These are phyloP conservation scores for Sugiyamaella mastotermitis DNA, from an alignment of 805 yeast genomes.

Conservation along the genomic window DNA sequence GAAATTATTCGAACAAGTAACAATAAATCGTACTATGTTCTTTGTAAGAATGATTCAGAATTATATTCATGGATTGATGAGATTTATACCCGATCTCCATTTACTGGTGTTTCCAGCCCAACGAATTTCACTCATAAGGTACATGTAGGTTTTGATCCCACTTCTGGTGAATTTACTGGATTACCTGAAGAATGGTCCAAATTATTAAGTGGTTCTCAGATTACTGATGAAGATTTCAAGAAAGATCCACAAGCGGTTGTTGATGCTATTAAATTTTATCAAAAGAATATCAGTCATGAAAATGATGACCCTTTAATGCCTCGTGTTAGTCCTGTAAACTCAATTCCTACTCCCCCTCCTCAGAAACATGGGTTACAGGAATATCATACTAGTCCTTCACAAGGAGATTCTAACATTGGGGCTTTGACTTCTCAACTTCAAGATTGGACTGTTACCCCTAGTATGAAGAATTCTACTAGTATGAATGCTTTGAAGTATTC, in stretches of 20 bases:
- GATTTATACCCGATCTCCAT: constrained; percentile 43
- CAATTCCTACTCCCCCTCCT: constrained; percentile 1
- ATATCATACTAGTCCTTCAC: too few relatives aligned
- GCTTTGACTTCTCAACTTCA: constrained; percentile 17
- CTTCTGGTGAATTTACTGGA: constrained; percentile 84
- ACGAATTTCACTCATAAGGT: constrained; percentile 93
- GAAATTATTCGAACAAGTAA: constrained; percentile 50
- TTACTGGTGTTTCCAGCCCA: constrained; percentile 60
- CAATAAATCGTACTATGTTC: constrained; percentile 61
- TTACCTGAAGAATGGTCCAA: constrained; percentile 91
- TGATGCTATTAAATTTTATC: constrained; percentile 80
- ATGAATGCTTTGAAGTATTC: constrained; percentile 8
- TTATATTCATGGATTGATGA: constrained; percentile 88
- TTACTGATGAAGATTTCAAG: constrained; percentile 80
- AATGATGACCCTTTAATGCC: constrained; percentile 4
- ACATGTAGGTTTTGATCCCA: constrained; percentile 85
- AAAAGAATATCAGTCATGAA: constrained; percentile 17
- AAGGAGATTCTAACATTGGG: background rate
- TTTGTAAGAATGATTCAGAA: constrained; percentile 74
- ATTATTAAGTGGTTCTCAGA: constrained; percentile 76
- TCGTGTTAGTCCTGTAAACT: background rate
- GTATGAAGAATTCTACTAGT: constrained; percentile 9
- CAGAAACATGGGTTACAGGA: too few relatives aligned
- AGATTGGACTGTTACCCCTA: constrained; percentile 23
- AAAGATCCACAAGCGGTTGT: constrained; percentile 92